phyloP scores from a whole-genome alignment of 2,329 filamentous ascomycete genomes.

The Xylariaceae sp. region DNA sequence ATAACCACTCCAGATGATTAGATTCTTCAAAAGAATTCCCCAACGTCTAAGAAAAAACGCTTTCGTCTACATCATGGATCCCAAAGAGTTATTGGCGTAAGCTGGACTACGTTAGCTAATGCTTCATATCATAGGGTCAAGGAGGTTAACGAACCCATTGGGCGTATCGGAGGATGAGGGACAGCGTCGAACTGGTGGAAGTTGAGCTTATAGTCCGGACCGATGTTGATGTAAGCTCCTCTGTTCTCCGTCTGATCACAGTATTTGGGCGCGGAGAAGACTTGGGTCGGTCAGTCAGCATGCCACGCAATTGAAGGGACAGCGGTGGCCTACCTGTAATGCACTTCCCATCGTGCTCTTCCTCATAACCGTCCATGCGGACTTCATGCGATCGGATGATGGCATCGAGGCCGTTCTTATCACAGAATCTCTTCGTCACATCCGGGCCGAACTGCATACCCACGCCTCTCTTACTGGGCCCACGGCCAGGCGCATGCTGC shows the following conservation, averaged over 20 bases:
- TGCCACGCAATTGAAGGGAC: background rate
- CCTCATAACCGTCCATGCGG: slow-evolving; percentile 98
- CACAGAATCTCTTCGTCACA: slow-evolving; percentile 93
- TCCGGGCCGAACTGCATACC: slow-evolving; percentile 96
- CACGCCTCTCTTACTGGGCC: slow-evolving; percentile 93
- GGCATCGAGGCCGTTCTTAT: slow-evolving; percentile 89
- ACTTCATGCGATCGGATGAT: slow-evolving; percentile 98
- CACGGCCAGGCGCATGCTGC: slow-evolving; percentile 77
- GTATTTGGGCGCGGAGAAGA: slow-evolving; percentile 96
- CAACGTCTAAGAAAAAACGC: background rate
- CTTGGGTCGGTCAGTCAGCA: slow-evolving; percentile 40
- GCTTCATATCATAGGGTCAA: background rate
- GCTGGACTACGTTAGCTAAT: slow-evolving; percentile 45
- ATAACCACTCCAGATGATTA: slow-evolving; percentile 21
- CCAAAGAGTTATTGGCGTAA: slow-evolving; percentile 79
- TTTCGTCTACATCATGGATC: slow-evolving; percentile 64
- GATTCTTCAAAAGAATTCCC: slow-evolving; percentile 15
- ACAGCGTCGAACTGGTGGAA: slow-evolving; percentile 96
- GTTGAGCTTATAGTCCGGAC: slow-evolving; percentile 82
- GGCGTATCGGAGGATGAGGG: slow-evolving; percentile 89
- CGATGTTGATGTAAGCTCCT: slow-evolving; percentile 97
- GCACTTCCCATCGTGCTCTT: slow-evolving; percentile 91
- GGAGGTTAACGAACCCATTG: slow-evolving; percentile 61
- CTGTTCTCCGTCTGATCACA: slow-evolving; percentile 98
- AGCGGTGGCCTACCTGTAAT: slow-evolving; percentile 67